A percentile compares a stretch with the other conserved stretches of the same genome.
These are phyloP conservation scores for Amaranthus hypochondriacus DNA, from an alignment of 148 eudicot genomes.

Conservation along the genomic window DNA sequence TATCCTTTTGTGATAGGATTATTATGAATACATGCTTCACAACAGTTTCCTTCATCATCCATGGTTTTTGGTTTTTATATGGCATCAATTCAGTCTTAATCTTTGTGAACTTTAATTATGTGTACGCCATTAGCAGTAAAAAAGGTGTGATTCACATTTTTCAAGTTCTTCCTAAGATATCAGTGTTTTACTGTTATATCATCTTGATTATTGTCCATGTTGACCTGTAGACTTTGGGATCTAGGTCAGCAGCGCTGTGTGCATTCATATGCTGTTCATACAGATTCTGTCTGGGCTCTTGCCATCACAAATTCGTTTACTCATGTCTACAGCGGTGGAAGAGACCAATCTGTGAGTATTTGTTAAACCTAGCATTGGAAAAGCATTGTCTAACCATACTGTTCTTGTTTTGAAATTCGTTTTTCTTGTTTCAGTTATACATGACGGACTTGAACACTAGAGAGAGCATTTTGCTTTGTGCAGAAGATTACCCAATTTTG, in stretches of 20 bases:
- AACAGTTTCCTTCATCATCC: neutral
- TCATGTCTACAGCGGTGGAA: slow-evolving; percentile 98
- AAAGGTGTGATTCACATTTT: neutral
- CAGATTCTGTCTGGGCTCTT: slow-evolving; percentile 99
- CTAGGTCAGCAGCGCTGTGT: slow-evolving; percentile 97
- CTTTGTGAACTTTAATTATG: neutral
- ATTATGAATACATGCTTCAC: neutral
- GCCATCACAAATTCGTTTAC: slow-evolving; percentile 85
- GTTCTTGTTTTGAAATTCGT: slow-evolving; percentile 8
- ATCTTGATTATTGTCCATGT: slow-evolving; percentile 2
- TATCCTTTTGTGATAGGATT: neutral
- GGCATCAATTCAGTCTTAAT: neutral
- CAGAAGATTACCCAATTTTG: slow-evolving; percentile 76
- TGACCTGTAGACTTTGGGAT: slow-evolving; percentile 75
- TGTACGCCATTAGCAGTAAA: neutral
- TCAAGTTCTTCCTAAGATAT: slow-evolving; percentile 6
- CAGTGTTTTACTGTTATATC: neutral
- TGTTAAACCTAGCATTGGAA: neutral
- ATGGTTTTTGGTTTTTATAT: neutral
- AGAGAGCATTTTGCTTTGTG: slow-evolving; percentile 87
- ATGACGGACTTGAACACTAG: slow-evolving; percentile 88
- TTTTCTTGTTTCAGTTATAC: slow-evolving; percentile 52
- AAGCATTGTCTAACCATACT: neutral
- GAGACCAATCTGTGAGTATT: slow-evolving; percentile 85
- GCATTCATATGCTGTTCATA: slow-evolving; percentile 98